Evolutionary conservation across 352 stramenopile genomes (phyloP).

Genomic region (Globisporangium paddicum): DNA sequence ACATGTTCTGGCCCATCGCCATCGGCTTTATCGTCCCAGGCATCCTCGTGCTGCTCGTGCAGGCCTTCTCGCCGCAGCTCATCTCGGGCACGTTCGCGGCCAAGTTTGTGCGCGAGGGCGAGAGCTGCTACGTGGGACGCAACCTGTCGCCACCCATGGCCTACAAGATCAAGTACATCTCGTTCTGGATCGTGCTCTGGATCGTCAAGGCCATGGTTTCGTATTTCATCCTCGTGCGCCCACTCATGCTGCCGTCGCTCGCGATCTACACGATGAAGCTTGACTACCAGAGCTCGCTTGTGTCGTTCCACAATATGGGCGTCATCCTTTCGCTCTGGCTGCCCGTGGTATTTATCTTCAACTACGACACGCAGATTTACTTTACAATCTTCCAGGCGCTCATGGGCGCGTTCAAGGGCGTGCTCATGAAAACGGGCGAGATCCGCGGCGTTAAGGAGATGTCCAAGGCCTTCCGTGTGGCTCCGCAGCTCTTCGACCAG

Average conservation of each 20-base stretch:
- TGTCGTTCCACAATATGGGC: slow-evolving; percentile 73
- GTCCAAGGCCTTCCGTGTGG: slow-evolving; percentile 70
- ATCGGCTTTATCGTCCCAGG: slow-evolving; percentile 47
- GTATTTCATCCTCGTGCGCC: slow-evolving; percentile 64
- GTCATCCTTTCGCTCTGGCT: slow-evolving; percentile 64
- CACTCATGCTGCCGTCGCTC: slow-evolving; percentile 58
- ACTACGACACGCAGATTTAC: slow-evolving; percentile 80
- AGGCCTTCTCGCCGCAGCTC: slow-evolving; percentile 47
- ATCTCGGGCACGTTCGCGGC: slow-evolving; percentile 50
- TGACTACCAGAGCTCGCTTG: slow-evolving; percentile 59
- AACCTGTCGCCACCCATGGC: slow-evolving; percentile 56
- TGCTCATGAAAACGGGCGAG: slow-evolving; percentile 75
- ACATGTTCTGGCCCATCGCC: slow-evolving; percentile 36
- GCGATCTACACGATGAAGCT: slow-evolving; percentile 72
- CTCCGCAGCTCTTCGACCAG: slow-evolving; percentile 72
- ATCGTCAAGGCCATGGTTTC: slow-evolving; percentile 45
- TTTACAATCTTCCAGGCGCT: slow-evolving; percentile 75
- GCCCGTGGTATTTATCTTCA: slow-evolving; percentile 68
- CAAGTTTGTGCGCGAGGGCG: slow-evolving; percentile 71
- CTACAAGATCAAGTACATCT: slow-evolving; percentile 61
- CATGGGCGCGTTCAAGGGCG: slow-evolving; percentile 53
- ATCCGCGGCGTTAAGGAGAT: slow-evolving; percentile 67
- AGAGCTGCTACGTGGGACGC: slow-evolving; percentile 65
- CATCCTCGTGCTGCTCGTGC: slow-evolving; percentile 39
- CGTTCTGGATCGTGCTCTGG: slow-evolving; percentile 63